Percentiles rank a stretch among this genome's conserved stretches.
phyloP scores from a whole-genome alignment of 345 rosid species.

The Brassica napus region DNA sequence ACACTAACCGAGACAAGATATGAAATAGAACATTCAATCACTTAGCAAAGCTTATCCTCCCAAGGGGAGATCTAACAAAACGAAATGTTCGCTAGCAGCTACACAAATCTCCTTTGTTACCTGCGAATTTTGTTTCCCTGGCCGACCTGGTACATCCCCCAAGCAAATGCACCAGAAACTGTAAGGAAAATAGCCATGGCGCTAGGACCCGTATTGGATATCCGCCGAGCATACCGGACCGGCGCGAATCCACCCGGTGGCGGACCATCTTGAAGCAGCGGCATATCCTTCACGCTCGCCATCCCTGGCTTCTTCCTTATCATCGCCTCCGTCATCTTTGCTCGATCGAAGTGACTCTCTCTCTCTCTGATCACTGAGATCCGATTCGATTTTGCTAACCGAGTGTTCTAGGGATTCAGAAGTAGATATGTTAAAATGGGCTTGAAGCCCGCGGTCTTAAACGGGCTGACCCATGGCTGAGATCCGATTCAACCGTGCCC shows the following conservation, averaged over 20 bases:
- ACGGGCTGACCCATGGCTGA: no score
- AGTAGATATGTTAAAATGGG: no score
- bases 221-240: constrained; percentile 89
- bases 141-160: constrained; percentile 99
- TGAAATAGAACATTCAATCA: neutral
- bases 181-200: constrained; percentile 87
- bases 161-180: constrained; percentile 80
- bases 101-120: constrained; percentile 36
- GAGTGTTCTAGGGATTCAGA: no score
- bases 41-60: neutral
- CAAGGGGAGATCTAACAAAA: neutral
- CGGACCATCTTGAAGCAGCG: constrained; percentile 93
- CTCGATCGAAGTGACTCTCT: constrained; percentile 2
- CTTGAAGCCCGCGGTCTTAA: no score
- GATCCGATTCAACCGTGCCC: no score
- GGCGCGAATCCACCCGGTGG: constrained; percentile 98
- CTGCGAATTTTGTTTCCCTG: constrained; percentile 95
- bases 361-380: constrained; percentile 2
- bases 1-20: neutral
- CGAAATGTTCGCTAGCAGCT: neutral
- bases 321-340: constrained; percentile 85
- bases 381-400: constrained; percentile 10
- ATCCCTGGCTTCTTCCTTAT: constrained; percentile 98
- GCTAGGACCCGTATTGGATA: constrained; percentile 92
- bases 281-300: constrained; percentile 99